A percentile compares a stretch with the other conserved stretches of the same genome.
Evolutionary conservation across 192 early-diverging fungal genomes (phyloP).

Genomic region (Coemansia sp.): DNA sequence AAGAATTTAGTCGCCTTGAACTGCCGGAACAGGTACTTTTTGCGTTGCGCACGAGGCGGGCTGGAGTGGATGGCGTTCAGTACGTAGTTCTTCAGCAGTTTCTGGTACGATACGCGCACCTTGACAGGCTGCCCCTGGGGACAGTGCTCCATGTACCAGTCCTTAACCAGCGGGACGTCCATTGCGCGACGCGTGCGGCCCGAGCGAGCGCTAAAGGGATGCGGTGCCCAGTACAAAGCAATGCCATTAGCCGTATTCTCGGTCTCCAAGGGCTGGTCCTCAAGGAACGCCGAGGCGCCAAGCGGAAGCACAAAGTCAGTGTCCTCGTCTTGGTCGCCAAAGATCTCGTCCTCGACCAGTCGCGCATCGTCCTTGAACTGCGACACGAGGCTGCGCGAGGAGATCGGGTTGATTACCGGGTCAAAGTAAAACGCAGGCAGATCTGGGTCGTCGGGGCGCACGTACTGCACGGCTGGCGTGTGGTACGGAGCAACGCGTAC

Average conservation of each 20-base stretch:
- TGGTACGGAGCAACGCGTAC: constrained; percentile 95
- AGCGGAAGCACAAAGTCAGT: constrained; percentile 78
- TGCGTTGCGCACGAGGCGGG: constrained; percentile 85
- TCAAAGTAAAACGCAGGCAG: constrained; percentile 98
- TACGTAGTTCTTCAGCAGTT: constrained; percentile 95
- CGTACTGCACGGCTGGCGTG: constrained; percentile 86
- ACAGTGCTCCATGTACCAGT: constrained; percentile 98
- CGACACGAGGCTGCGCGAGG: constrained; percentile 56
- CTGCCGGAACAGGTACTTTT: constrained; percentile 95
- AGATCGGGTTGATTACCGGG: constrained; percentile 96
- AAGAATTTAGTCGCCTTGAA: constrained; percentile 98
- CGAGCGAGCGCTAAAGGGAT: constrained; percentile 93
- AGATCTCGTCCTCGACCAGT: constrained; percentile 80
- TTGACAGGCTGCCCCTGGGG: constrained; percentile 94
- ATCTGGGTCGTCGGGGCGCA: constrained; percentile 91
- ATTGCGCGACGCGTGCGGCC: constrained; percentile 88
- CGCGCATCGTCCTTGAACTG: constrained; percentile 69
- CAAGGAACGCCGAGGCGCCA: constrained; percentile 78
- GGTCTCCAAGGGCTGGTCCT: constrained; percentile 75
- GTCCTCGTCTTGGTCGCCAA: constrained; percentile 71
- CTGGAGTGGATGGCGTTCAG: constrained; percentile 89
- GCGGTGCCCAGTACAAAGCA: constrained; percentile 96
- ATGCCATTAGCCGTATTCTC: constrained; percentile 94
- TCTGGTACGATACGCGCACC: constrained; percentile 98
- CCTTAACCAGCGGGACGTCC: constrained; percentile 95